Base-by-base conservation (phyloP, 352 stramenopile species). In the Aphanomyces invadans region DNA sequence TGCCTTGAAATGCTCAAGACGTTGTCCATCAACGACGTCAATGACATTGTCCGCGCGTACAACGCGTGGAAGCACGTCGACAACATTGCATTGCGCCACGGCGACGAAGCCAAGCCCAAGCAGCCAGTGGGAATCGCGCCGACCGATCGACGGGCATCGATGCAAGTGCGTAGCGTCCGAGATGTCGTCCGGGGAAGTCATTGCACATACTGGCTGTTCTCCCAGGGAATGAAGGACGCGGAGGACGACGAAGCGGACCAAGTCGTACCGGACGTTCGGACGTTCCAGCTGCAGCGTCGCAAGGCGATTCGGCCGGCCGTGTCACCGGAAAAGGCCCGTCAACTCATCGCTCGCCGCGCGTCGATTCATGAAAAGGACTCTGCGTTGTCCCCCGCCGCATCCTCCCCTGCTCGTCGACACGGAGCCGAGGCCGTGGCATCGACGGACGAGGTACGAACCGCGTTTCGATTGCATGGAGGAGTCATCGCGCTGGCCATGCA, bases 21-120 rank as follows among this genome's bases (percentile, higher is more conserved):
- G 15, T 38, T 64, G 11, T 31, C 32, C 10, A 64, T 49, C 12
- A 23, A 64, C 25, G 55, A 64, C 39, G 55, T 64, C 17, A 28
- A 45, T 23, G 55, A 64, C 36, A 29, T 64, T 11, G 19, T 64
- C 31, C 55, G 55, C 3, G 38, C 55, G 12, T 64, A 64, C 39
- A 64, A 64, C 31, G 55, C 55, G 36, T 64, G 55, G 55, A 64
- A 64, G 28, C 32, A 64, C 19, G 55, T 64, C n/a, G 38, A 51
- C 36, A 23, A 64, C 10, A 21, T 64, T 31, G 29, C 49, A 9
- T 26, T 33, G 29, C 29, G 29, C 49, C 11, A 29, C 19, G 29
- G 36, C 49, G 19, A 57, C 49, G 49, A 54, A 23, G 46, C 46
- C 26, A 25, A 11, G 26, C 10, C 26, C 36, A 42, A 42, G 7